A percentile compares a stretch with the other conserved stretches of the same genome.
Evolutionary conservation across 148 eudicot species (phyloP).

Genomic region (Fagopyrum tataricum): DNA sequence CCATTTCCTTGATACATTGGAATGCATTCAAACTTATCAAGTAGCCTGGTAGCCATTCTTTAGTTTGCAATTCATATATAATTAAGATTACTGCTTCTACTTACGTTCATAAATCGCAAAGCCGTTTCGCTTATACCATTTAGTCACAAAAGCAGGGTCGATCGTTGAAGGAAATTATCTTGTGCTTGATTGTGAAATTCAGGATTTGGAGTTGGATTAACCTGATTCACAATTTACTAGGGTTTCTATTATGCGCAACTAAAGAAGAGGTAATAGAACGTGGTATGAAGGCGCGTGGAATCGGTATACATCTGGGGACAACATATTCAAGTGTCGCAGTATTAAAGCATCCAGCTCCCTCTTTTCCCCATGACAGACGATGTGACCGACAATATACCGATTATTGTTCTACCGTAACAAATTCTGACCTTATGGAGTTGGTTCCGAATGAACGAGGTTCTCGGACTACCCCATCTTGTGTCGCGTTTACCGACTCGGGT

Average conservation of each 20-base stretch:
- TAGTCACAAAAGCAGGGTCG: too few relatives aligned
- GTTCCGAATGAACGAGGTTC: neutral
- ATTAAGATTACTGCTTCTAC: too few relatives aligned
- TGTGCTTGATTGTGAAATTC: too few relatives aligned
- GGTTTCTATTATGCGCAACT: neutral
- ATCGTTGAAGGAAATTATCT: too few relatives aligned
- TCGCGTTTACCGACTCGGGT: neutral
- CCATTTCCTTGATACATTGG: neutral
- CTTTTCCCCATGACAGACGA: neutral
- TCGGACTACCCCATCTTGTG: neutral
- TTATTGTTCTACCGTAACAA: neutral
- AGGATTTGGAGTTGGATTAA: neutral
- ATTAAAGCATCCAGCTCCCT: neutral
- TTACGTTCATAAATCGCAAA: too few relatives aligned
- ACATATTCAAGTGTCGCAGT: neutral
- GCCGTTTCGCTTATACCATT: too few relatives aligned
- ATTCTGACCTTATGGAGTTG: neutral
- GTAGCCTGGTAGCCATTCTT: neutral
- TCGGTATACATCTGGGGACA: neutral
- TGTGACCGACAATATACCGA: neutral
- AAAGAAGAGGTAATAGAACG: neutral
- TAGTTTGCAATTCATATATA: neutral
- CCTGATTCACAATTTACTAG: neutral
- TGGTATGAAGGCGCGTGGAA: neutral
- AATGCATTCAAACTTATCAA: too few relatives aligned